A percentile compares a stretch with the other conserved stretches of the same genome.
These are phyloP conservation scores for Colletotrichum camelliae DNA, from an alignment of 2,329 filamentous ascomycete genomes.

Conservation along the genomic window DNA sequence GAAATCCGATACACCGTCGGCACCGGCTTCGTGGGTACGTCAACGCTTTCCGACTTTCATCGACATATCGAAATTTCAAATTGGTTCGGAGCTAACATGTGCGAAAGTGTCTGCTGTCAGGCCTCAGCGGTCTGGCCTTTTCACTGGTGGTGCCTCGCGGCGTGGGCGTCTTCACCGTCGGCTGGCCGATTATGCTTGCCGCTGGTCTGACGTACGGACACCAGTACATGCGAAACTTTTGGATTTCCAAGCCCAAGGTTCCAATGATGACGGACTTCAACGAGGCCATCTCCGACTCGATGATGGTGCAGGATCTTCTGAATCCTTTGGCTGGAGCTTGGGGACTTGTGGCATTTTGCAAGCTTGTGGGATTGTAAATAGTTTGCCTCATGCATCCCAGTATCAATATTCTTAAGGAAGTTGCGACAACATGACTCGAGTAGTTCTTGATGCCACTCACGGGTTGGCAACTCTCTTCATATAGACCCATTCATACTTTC, in stretches of 20 bases:
- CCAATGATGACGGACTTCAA: slow-evolving; percentile 34
- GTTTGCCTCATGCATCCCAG: background rate
- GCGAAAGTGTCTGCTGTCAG: slow-evolving; percentile 24
- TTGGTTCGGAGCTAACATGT: background rate
- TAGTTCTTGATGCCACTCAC: background rate
- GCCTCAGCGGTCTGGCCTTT: slow-evolving; percentile 22
- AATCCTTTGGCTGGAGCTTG: slow-evolving; percentile 22
- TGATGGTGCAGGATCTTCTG: slow-evolving; percentile 24
- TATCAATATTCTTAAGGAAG: background rate
- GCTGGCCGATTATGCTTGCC: slow-evolving; percentile 26
- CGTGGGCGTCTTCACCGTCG: slow-evolving; percentile 7
- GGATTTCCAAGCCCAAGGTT: slow-evolving; percentile 31
- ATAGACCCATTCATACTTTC: slow-evolving; percentile 28
- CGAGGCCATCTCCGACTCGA: slow-evolving; percentile 30
- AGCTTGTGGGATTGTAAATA: slow-evolving; percentile 21
- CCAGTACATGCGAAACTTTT: slow-evolving; percentile 32
- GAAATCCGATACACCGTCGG: slow-evolving; percentile 32
- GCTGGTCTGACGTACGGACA: slow-evolving; percentile 19
- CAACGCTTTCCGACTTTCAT: background rate
- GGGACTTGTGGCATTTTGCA: slow-evolving; percentile 26
- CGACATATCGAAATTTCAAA: background rate
- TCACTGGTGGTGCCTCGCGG: slow-evolving; percentile 16
- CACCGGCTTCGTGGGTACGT: slow-evolving; percentile 29
- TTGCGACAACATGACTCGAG: background rate
- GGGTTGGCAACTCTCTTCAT: slow-evolving; percentile 31